Evolutionary conservation across 371 early-diverging fungal genomes (phyloP), one percentile per base, ranked within the genome.

Genomic region (Mucor piriformis): DNA sequence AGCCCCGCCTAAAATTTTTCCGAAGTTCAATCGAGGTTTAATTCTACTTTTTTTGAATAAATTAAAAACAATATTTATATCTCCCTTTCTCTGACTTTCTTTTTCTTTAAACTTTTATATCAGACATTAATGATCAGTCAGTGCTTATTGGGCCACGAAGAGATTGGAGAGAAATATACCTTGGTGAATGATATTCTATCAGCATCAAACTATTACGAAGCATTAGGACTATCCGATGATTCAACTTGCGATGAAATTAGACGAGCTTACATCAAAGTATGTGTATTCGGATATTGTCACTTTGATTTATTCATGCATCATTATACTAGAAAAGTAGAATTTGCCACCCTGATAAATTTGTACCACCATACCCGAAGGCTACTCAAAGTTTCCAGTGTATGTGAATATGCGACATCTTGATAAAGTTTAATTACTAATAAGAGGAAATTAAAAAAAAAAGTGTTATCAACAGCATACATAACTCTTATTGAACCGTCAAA

Each of bases 391-490:
- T 77, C 53, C 78, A 77, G 63, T 35, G 78, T 72, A 63, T 43
- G 34, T 27, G 11, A 21, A 27, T 4, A 38, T 12, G 38, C 5
- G 8, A 11, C 32, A 13, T 21, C n/a, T 32, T 15, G n/a, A 33
- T 5, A 29, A 18, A 29, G 43, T 40, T 49, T 34, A 46, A 8
- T 20, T 21, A 32, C 13, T 50, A 12, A n/a, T n/a, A n/a, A n/a
- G n/a, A 23, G 23, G 23, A 4, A 38, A 42, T 66, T 16, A 18
- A 10, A n/a, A 16, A 29, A 10, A 29, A 43, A 25, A 86, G 86
- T 79, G 20, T 61, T 86, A 6, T 77, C 84, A 0, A 62, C 77
- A 50, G 83, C 87, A 2, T 83, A 86, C 61, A 84, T 83, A 46
- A 84, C 85, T 0, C 63, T 86, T 7, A 80, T 74, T 34, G 79